Base-by-base conservation (phyloP, 2,329 filamentous ascomycete genomes). In the Trichoderma oligosporum region DNA sequence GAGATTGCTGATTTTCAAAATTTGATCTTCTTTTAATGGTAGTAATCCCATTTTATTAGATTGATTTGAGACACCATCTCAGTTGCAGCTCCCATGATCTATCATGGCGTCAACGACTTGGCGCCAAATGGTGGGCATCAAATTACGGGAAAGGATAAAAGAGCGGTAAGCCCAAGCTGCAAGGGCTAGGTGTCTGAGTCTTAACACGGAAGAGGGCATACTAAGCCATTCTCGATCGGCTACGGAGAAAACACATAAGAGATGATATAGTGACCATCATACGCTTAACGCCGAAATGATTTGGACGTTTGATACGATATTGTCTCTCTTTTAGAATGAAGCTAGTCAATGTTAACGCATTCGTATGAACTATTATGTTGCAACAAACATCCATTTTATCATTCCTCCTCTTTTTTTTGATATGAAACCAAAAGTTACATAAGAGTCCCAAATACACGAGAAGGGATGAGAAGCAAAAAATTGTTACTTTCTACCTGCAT, bases 251-350 rank as follows among this genome's bases (percentile, higher is more conserved):
- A 20, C 25, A 45, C 45, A 57, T 29, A 41, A 27, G 22, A 24
- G 44, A 24, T n/a, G 20, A 47, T 35, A 31, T 53, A 45, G 55
- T 24, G 31, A 8, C 53, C 31, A 29, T 54, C 33, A 45, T 51
- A 29, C 35, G 45, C 56, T 31, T 24, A 54, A 46, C 41, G 49
- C 49, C 33, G 56, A 54, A 54, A 54, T 47, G 56, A 58, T 45
- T 58, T 45, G n/a, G 18, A 45, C 39, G 47, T 57, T 38, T 48
- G 29, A 54, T 29, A 45, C 39, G 47, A 22, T 29, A 12, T 25
- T 22, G 36, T 52, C 16, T 46, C 16, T 39, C 12, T 18, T 11
- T 18, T 11, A 9, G 29, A 36, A 27, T 29, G 41, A 36, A 20
- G 29, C 2, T 9, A 25, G 39, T 29, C 51, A n/a, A 27, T 54